Conservation (phyloP, 441 rosid genomes). For the Gossypium gossypioides region DNA sequence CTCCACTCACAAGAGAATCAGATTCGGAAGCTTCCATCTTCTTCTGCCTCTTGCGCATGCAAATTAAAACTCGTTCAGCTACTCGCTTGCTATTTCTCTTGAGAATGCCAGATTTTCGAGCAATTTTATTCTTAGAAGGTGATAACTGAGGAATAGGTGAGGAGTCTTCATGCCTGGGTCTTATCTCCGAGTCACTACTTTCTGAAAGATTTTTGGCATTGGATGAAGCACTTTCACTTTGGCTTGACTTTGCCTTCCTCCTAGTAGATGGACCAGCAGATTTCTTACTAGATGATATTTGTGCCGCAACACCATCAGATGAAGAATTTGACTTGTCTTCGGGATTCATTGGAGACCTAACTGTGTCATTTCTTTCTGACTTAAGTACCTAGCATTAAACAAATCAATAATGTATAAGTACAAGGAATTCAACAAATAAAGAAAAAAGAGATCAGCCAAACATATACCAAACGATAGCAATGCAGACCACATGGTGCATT, state of each 20-base stretch:
- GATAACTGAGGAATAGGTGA: slow-evolving; percentile 29
- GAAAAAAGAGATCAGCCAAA: slow-evolving; percentile 10
- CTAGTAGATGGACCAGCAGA: slow-evolving; percentile 36
- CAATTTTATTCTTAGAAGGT: slow-evolving; percentile 50
- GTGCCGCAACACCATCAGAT: slow-evolving; percentile 40
- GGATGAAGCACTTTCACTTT: slow-evolving; percentile 89
- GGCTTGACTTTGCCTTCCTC: slow-evolving; percentile 50
- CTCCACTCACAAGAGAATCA: slow-evolving; percentile 62
- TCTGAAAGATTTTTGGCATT: slow-evolving; percentile 61
- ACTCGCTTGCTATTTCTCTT: slow-evolving; percentile 88
- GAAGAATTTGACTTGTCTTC: slow-evolving; percentile 47
- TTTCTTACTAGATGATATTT: slow-evolving; percentile 42
- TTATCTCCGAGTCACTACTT: slow-evolving; percentile 84
- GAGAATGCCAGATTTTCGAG: slow-evolving; percentile 45
- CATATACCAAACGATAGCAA: slow-evolving; percentile 61
- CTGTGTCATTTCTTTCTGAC: slow-evolving; percentile 33
- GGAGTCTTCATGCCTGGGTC: slow-evolving; percentile 42
- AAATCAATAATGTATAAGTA: neutral
- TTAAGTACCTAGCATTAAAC: slow-evolving; percentile 45
- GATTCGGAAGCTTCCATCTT: slow-evolving; percentile 58
- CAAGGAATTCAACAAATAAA: neutral
- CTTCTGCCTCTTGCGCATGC: slow-evolving; percentile 82
- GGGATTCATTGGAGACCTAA: slow-evolving; percentile 24
- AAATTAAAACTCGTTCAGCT: slow-evolving; percentile 65
- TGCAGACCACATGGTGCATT: slow-evolving; percentile 64